A percentile compares a stretch with the other conserved stretches of the same genome.
Evolutionary conservation across 106 monocot species (phyloP).

Genomic region (Triglochin maritima): DNA sequence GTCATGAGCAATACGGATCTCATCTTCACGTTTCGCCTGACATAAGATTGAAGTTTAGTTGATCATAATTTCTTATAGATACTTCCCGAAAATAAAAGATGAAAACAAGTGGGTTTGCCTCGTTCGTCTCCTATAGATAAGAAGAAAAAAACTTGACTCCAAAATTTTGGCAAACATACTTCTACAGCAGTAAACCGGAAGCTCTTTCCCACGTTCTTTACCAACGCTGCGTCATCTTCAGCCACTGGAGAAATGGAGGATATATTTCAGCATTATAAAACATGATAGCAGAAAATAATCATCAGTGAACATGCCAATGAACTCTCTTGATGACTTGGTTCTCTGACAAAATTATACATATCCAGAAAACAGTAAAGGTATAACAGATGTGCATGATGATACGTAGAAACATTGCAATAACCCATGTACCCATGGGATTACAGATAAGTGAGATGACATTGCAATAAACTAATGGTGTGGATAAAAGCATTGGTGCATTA

Average conservation of each 20-base stretch:
- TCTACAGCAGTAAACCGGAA: slow-evolving; percentile 82
- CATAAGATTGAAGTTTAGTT: not conserved
- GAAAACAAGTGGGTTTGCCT: not conserved
- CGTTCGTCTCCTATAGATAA: not conserved
- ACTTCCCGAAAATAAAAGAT: not conserved
- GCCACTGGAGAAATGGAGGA: slow-evolving; percentile 31
- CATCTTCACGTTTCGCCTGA: slow-evolving; percentile 75
- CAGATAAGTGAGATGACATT: too few relatives aligned
- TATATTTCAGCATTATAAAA: not conserved
- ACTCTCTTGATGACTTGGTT: too few relatives aligned
- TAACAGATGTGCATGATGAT: too few relatives aligned
- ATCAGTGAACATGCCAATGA: too few relatives aligned
- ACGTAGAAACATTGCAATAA: too few relatives aligned
- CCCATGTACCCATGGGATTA: too few relatives aligned
- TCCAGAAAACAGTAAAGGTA: too few relatives aligned
- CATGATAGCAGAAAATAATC: too few relatives aligned
- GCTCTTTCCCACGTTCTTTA: slow-evolving; percentile 67
- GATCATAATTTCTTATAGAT: not conserved
- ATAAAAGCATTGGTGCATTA: too few relatives aligned
- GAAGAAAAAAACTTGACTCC: too few relatives aligned
- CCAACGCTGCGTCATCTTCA: slow-evolving; percentile 65
- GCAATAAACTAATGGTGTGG: too few relatives aligned
- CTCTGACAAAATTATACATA: too few relatives aligned
- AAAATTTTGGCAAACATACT: slow-evolving; percentile 17
- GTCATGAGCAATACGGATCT: slow-evolving; percentile 77